Evolutionary conservation across 1,284 basidiomycete genomes (phyloP).

Genomic region (Ustilago shanxiensis): DNA sequence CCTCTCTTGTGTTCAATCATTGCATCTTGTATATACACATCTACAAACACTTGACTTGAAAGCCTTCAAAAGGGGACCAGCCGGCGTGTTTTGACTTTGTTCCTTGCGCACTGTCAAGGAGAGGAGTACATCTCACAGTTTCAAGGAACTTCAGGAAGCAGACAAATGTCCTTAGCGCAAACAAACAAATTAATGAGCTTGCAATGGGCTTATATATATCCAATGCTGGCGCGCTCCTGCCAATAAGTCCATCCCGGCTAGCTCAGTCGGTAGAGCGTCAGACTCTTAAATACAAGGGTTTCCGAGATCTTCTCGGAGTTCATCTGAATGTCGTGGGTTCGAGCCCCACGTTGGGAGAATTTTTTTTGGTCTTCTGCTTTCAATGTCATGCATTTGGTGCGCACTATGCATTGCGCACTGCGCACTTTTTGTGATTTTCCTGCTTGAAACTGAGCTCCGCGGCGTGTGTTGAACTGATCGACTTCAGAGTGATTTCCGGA

Average conservation of each 20-base stretch:
- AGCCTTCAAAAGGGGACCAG: too few species aligned
- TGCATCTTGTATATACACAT: not conserved
- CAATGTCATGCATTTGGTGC: too few species aligned
- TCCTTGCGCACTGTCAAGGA: too few species aligned
- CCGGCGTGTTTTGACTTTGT: too few species aligned
- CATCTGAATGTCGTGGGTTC: conserved; percentile 69
- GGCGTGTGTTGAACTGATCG: not conserved
- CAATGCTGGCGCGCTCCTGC: not conserved
- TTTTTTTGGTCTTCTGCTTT: conserved; percentile 6
- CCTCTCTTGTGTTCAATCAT: not conserved
- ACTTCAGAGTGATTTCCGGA: too few species aligned
- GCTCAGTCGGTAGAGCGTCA: conserved; percentile 71
- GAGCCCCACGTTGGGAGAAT: conserved; percentile 68
- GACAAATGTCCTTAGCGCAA: too few species aligned
- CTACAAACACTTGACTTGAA: not conserved
- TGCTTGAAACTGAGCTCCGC: not conserved
- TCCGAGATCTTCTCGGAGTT: conserved; percentile 39
- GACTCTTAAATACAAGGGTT: conserved; percentile 66
- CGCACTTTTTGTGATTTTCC: not conserved
- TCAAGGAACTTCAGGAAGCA: too few species aligned
- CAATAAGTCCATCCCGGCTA: conserved; percentile 64
- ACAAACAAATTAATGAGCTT: too few species aligned
- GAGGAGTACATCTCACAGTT: too few species aligned
- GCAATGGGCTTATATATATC: too few species aligned
- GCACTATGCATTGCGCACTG: not conserved